phyloP scores from a whole-genome alignment of 1,139 yeast genomes.

The Lodderomyces beijingensis region DNA sequence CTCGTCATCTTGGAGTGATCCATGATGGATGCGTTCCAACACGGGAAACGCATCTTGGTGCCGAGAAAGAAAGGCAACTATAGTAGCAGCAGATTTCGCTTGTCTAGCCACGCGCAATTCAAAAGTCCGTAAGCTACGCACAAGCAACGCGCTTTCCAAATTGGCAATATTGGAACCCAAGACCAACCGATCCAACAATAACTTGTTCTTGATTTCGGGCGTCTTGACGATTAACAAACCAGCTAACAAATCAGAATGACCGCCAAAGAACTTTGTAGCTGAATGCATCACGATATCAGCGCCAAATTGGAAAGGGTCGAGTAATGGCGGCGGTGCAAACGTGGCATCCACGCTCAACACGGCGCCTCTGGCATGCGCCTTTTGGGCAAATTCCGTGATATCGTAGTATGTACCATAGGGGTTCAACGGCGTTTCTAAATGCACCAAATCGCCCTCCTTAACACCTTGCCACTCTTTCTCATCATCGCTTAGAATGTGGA shows the following conservation, averaged over 20 bases:
- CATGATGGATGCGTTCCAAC: constrained; percentile 56
- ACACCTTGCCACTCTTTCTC: constrained; percentile 17
- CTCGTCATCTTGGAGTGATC: constrained; percentile 56
- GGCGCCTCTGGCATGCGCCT: constrained; percentile 72
- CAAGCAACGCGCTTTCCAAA: constrained; percentile 66
- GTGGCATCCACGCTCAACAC: constrained; percentile 75
- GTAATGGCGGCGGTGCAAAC: constrained; percentile 90
- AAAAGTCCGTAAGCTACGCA: constrained; percentile 77
- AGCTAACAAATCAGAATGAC: constrained; percentile 87
- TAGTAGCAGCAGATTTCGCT: constrained; percentile 54
- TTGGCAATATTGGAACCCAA: constrained; percentile 79
- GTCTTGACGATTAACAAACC: constrained; percentile 71
- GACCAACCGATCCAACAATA: constrained; percentile 58
- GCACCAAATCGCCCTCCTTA: constrained; percentile 69
- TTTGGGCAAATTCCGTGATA: constrained; percentile 55
- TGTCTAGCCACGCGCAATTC: constrained; percentile 68
- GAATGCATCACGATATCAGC: constrained; percentile 86
- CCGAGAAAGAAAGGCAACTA: constrained; percentile 56
- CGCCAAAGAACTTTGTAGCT: constrained; percentile 88
- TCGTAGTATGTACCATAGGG: constrained; percentile 75
- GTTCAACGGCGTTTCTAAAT: constrained; percentile 84
- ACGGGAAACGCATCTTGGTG: constrained; percentile 46
- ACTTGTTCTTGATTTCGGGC: constrained; percentile 33
- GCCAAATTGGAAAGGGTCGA: constrained; percentile 73
- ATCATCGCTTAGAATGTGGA: constrained; percentile 48